Conservation (phyloP, 805 yeast species). For the Yamadazyma philogaea region DNA sequence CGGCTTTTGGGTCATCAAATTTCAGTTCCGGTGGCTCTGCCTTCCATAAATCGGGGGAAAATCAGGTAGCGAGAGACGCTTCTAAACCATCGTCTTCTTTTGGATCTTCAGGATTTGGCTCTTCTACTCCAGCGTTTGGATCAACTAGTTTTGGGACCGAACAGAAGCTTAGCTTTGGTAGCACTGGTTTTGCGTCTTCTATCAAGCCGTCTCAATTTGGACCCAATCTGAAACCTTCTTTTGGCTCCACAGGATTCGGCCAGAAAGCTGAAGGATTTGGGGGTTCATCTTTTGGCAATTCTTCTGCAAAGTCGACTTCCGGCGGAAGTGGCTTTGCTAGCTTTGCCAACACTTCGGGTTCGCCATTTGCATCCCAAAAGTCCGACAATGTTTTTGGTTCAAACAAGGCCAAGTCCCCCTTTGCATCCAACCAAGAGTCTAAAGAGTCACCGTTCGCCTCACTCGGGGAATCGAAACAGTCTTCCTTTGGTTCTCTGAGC, state of each 20-base stretch:
- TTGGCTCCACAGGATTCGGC: conserved; percentile 16
- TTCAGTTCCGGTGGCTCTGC: not conserved
- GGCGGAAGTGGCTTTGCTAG: conserved; percentile 17
- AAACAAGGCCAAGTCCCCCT: conserved; percentile 15
- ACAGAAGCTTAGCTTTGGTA: conserved; percentile 12
- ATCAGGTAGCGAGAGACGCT: not conserved
- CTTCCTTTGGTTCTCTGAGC: not conserved
- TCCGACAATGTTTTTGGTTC: conserved; percentile 8
- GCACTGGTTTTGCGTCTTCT: conserved; percentile 10
- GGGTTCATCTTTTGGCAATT: conserved; percentile 9
- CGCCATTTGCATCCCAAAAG: conserved; percentile 3
- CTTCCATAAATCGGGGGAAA: too few relatives aligned
- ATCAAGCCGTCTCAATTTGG: not conserved
- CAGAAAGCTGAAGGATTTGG: conserved; percentile 8
- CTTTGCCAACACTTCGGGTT: conserved; percentile 8
- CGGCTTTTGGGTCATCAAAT: not conserved
- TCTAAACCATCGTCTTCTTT: not conserved
- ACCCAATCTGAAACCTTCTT: conserved; percentile 11
- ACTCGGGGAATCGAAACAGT: not conserved
- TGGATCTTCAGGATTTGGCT: conserved; percentile 8
- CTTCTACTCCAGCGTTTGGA: conserved; percentile 4
- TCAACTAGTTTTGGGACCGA: conserved; percentile 10
- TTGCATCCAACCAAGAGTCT: conserved; percentile 9
- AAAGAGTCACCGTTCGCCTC: not conserved
- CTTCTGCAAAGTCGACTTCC: conserved; percentile 6